phyloP scores from a whole-genome alignment of 169 alveolate species.

The Plasmodium knowlesi region DNA sequence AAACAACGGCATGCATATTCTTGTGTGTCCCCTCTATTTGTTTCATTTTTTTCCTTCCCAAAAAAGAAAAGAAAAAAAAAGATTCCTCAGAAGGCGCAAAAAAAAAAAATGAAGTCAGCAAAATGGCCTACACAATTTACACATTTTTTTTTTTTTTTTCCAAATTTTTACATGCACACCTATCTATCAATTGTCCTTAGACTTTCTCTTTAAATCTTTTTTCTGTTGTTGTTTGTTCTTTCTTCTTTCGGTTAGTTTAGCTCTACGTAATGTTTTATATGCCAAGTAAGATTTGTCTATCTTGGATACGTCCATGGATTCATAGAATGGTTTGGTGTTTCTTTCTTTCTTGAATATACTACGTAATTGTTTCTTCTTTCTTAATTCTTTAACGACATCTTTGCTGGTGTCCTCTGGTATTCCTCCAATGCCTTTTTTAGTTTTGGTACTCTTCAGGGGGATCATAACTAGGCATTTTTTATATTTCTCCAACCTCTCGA shows the following conservation, averaged over 20 bases:
- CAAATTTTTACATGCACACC: not conserved
- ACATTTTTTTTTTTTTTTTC: not conserved
- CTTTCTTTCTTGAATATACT: conserved; percentile 40
- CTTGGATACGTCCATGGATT: conserved; percentile 47
- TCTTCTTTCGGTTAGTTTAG: conserved; percentile 51
- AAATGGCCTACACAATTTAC: too few relatives aligned
- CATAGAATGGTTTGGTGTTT: conserved; percentile 37
- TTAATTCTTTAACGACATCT: conserved; percentile 82
- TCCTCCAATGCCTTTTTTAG: conserved; percentile 97
- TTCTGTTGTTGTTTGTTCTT: conserved; percentile 54
- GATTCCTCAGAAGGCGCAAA: too few relatives aligned
- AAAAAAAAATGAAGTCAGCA: too few relatives aligned
- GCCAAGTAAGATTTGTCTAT: conserved; percentile 40
- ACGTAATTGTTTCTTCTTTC: conserved; percentile 74
- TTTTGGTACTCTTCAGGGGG: conserved; percentile 95
- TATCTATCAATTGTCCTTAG: conserved; percentile 21
- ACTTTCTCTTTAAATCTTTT: conserved; percentile 33
- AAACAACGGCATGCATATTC: not conserved
- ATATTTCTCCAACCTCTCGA: conserved; percentile 96
- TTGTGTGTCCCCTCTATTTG: not conserved
- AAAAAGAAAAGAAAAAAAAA: too few relatives aligned
- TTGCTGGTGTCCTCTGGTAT: conserved; percentile 92
- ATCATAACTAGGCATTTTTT: conserved; percentile 94
- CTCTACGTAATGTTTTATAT: conserved; percentile 63
- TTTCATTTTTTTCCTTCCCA: not conserved